A percentile compares a stretch with the other conserved stretches of the same genome.
phyloP scores from a whole-genome alignment of 140 eudicot genomes.

The Anethum foeniculum region DNA sequence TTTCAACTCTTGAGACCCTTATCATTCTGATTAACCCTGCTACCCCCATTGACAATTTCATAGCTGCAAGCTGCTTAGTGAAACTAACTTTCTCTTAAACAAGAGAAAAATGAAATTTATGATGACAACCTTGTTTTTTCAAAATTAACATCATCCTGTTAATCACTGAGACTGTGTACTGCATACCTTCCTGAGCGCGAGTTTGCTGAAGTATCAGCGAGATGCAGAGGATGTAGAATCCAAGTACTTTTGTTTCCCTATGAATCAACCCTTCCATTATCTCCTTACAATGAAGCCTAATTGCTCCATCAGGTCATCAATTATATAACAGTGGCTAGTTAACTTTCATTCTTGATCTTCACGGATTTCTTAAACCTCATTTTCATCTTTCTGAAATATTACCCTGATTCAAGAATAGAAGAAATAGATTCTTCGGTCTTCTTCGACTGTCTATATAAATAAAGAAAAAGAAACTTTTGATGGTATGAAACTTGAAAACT shows the following conservation, averaged over 20 bases:
- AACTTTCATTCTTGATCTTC: conserved; percentile 15
- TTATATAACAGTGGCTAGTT: conserved; percentile 9
- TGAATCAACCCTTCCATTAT: conserved; percentile 41
- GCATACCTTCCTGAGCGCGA: conserved; percentile 51
- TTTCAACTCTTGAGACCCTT: background rate
- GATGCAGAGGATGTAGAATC: conserved; percentile 34
- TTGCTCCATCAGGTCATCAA: conserved; percentile 38
- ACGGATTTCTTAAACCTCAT: conserved; percentile 15
- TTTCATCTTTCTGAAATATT: conserved; percentile 18
- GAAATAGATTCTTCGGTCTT: conserved; percentile 14
- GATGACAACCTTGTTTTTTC: background rate
- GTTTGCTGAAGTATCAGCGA: conserved; percentile 29
- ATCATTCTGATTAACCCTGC: background rate
- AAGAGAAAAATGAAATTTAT: background rate
- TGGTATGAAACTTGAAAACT: background rate
- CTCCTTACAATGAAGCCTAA: conserved; percentile 18
- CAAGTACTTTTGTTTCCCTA: conserved; percentile 24
- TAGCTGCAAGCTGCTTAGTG: background rate
- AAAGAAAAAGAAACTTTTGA: background rate
- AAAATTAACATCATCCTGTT: conserved; percentile 2
- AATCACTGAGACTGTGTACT: background rate
- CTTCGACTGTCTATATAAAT: background rate
- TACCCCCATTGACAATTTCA: background rate
- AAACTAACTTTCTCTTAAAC: background rate
- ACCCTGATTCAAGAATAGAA: conserved; percentile 15